Percentiles rank a stretch among this genome's conserved stretches.
These are phyloP conservation scores for Rhizodiscina lignyota DNA, from an alignment of 495 filamentous ascomycete genomes.

Conservation along the genomic window DNA sequence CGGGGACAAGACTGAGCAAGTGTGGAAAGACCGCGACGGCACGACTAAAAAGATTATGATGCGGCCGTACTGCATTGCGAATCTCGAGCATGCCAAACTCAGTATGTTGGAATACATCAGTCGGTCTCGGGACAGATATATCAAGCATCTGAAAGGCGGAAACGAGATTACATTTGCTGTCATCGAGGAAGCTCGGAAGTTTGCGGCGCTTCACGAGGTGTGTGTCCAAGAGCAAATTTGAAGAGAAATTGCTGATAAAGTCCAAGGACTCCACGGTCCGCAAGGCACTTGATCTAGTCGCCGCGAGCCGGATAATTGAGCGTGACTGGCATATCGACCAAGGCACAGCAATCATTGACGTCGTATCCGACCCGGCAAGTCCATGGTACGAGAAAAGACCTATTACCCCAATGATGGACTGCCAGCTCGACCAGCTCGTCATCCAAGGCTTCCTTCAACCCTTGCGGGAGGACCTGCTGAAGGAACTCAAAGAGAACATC, in stretches of 20 bases:
- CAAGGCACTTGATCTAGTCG: conserved; percentile 3
- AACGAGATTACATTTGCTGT: conserved; percentile 4
- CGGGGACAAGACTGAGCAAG: too few relatives aligned
- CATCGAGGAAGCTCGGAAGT: conserved; percentile 4
- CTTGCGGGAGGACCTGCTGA: background rate
- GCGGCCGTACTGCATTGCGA: conserved; percentile 6
- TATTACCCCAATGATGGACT: conserved; percentile 7
- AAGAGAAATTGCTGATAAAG: background rate
- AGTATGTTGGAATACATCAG: conserved; percentile 4
- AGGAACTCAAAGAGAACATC: conserved; percentile 2
- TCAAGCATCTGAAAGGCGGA: background rate
- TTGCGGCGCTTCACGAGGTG: conserved; percentile 3
- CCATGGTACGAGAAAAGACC: conserved; percentile 5
- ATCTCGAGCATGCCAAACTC: conserved; percentile 1
- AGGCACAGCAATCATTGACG: background rate
- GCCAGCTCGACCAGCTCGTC: conserved; percentile 7
- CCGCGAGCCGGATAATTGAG: conserved; percentile 7
- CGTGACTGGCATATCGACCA: conserved; percentile 7
- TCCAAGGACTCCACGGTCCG: too few relatives aligned
- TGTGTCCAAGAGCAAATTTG: background rate
- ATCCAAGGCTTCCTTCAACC: conserved; percentile 6
- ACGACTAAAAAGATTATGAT: too few relatives aligned
- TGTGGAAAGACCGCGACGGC: too few relatives aligned
- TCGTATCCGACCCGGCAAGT: conserved; percentile 3
- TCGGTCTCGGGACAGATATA: background rate